Evolutionary conservation across 306 rosid genomes (phyloP), one percentile per base, ranked within the genome.

Genomic region (Quercus gilva): DNA sequence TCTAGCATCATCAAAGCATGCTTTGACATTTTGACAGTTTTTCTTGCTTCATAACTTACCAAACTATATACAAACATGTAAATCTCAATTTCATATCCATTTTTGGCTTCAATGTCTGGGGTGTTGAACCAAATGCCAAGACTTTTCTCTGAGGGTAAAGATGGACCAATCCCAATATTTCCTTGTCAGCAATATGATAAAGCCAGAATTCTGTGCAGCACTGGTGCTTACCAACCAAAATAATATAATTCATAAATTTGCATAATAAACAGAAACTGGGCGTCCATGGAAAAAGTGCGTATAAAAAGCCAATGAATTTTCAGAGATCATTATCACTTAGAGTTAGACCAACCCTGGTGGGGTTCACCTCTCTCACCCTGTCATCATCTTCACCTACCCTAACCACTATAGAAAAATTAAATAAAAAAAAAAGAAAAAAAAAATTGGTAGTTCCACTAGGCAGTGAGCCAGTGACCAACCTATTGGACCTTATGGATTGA

Each of bases 341-440:
- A 12, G 53, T 3, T 49, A 55, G 79, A 69, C 80, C 80, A 33
- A 37, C 37, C 19, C 70, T 73, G 69, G 84, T 81, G 85, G 86
- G 74, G 75, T 49, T 8, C 11, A 76, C 75, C 78, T 73, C 57
- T 69, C 78, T 21, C 75, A 78, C 64, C 84, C 87, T 72, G 91
- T 88, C 94, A 74, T 70, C 80, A 58, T 88, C 86, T 84, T 78
- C 52, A 88, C 94, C 94, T 81, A 90, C 79, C 86, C 81, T 71
- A 85, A 84, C 91, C 88, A 88, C 92, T 83, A 11, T 28, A 17
- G 0, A 0, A 35, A 59, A 59, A 23, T 9, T 59, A 64, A 64
- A 64, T 0, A 64, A 6, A 64, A 0, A 5, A 64, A 64, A 0
- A 61, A 14, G 0, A 1, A 26, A 4, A 61, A 6, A 20, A 3